These are phyloP conservation scores for Cytidiella melzeri DNA, from an alignment of 768 basidiomycete species.

Conservation along the genomic window DNA sequence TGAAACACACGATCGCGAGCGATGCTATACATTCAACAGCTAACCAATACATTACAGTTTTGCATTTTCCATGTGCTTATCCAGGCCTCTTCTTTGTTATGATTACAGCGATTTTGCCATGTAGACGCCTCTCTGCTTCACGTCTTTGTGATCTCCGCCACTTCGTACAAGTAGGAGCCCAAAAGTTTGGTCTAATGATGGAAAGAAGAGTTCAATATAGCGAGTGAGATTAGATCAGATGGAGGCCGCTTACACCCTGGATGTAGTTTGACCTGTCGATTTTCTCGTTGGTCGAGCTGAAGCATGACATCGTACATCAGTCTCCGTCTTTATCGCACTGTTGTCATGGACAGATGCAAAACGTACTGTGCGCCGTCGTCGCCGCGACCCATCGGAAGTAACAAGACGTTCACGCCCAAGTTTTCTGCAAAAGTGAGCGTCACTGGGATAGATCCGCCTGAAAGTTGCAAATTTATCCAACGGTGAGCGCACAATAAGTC, in stretches of 20 bases:
- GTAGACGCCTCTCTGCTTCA: too few relatives aligned
- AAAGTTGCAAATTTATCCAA: background rate
- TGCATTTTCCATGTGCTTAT: background rate
- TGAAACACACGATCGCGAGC: too few relatives aligned
- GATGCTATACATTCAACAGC: background rate
- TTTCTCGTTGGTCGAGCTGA: conserved; percentile 91
- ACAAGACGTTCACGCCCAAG: conserved; percentile 77
- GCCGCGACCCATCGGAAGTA: conserved; percentile 90
- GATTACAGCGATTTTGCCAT: too few relatives aligned
- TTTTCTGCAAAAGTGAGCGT: conserved; percentile 91
- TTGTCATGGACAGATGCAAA: background rate
- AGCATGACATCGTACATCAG: background rate
- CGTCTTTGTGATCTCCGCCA: conserved; percentile 27
- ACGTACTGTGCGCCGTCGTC: conserved; percentile 93
- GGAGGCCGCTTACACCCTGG: conserved; percentile 54
- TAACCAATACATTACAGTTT: background rate
- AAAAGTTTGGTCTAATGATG: conserved; percentile 58
- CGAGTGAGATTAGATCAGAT: conserved; percentile 5
- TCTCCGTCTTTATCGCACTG: background rate
- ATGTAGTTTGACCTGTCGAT: conserved; percentile 88
- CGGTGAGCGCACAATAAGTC: background rate
- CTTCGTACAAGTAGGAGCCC: conserved; percentile 77
- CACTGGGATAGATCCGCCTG: conserved; percentile 85
- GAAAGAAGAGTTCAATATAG: conserved; percentile 1
- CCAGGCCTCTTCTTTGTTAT: background rate